These are phyloP conservation scores for Gossypium anomalum DNA, from an alignment of 345 rosid species.

Conservation along the genomic window DNA sequence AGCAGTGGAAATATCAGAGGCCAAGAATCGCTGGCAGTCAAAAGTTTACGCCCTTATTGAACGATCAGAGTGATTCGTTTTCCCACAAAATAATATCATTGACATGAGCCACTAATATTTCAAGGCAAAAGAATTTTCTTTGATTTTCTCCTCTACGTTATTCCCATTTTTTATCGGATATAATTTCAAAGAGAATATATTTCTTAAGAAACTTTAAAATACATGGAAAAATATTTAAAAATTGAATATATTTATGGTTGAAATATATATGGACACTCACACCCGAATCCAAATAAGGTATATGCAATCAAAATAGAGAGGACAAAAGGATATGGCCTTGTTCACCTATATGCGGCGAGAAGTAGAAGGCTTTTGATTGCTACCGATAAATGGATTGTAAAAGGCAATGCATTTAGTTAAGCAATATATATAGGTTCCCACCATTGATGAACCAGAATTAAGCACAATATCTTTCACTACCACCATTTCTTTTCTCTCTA, in stretches of 20 bases:
- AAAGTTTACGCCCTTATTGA: constrained; percentile 15
- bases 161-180: not conserved
- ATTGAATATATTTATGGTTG: too few species aligned
- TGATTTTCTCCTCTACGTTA: not conserved
- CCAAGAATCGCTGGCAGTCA: constrained; percentile 8
- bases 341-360: constrained; percentile 22
- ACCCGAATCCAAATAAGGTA: too few species aligned
- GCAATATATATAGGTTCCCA: constrained; percentile 16
- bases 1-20: not conserved
- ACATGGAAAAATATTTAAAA: too few species aligned
- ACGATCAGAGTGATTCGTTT: not conserved
- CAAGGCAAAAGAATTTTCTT: not conserved
- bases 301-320: not conserved
- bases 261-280: too few species aligned
- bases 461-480: constrained; percentile 4
- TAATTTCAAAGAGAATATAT: too few species aligned
- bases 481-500: not conserved
- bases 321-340: not conserved
- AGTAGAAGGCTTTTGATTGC: constrained; percentile 8
- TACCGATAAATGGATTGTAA: constrained; percentile 3
- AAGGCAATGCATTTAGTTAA: not conserved
- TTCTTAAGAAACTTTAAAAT: too few species aligned
- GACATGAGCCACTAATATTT: not conserved
- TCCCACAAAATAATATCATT: not conserved
- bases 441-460: constrained; percentile 31